A percentile compares a stretch with the other conserved stretches of the same genome.
These are phyloP conservation scores for Ophiostoma australiae DNA, from an alignment of 2,329 filamentous ascomycete species.

Conservation along the genomic window DNA sequence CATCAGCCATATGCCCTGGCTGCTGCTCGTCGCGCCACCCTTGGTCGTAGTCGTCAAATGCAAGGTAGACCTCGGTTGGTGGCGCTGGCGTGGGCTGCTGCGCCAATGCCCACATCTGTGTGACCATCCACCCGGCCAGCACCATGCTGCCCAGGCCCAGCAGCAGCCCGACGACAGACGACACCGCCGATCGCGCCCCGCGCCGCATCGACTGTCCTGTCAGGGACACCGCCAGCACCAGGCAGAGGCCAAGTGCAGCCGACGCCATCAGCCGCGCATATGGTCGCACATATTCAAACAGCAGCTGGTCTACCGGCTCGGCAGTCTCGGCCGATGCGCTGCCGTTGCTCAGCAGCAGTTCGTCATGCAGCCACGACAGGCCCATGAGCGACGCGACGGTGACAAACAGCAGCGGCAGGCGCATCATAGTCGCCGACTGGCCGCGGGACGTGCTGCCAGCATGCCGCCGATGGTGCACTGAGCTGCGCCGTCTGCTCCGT, in stretches of 20 bases:
- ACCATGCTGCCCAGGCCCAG: constrained; percentile 23
- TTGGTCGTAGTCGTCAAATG: background rate
- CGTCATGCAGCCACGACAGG: background rate
- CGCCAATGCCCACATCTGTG: constrained; percentile 19
- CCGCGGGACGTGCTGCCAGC: background rate
- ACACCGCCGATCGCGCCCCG: constrained; percentile 7
- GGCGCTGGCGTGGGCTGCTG: background rate
- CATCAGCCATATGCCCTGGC: no score
- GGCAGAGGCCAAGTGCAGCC: constrained; percentile 22
- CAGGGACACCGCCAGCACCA: constrained; percentile 20
- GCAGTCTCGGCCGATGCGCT: background rate
- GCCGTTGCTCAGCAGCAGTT: background rate
- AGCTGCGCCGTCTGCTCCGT: background rate
- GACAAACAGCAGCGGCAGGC: background rate
- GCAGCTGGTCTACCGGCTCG: constrained; percentile 7
- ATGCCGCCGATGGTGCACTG: background rate
- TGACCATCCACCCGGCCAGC: constrained; percentile 25
- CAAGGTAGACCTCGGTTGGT: background rate
- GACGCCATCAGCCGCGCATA: constrained; percentile 22
- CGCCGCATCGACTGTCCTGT: constrained; percentile 21
- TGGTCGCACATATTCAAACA: constrained; percentile 17
- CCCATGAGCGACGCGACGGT: background rate
- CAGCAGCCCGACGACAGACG: constrained; percentile 14
- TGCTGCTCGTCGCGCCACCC: constrained; percentile 11
- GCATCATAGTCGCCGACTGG: background rate